Percentiles rank a stretch among this genome's conserved stretches.
These are phyloP conservation scores for Amanita molliuscula DNA, from an alignment of 768 basidiomycete genomes.

Conservation along the genomic window DNA sequence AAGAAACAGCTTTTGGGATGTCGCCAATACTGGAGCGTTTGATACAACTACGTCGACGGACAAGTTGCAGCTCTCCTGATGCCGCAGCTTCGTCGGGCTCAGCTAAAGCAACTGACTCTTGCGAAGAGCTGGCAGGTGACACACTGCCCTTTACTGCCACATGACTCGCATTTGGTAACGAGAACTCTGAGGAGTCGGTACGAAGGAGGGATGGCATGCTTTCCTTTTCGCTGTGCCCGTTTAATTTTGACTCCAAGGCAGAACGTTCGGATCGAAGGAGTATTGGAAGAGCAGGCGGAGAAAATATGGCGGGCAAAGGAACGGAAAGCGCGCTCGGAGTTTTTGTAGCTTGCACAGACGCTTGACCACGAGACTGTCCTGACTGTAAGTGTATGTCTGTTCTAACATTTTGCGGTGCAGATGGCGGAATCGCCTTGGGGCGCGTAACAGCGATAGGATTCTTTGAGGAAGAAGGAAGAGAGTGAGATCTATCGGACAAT, in stretches of 20 bases:
- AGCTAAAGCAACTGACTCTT: neutral
- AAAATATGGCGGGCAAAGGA: slow-evolving; percentile 16
- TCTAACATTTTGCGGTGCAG: neutral
- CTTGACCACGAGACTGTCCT: slow-evolving; percentile 7
- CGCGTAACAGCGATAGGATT: neutral
- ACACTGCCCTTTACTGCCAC: neutral
- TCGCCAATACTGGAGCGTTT: slow-evolving; percentile 48
- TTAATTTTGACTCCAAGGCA: slow-evolving; percentile 17
- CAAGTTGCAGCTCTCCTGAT: slow-evolving; percentile 19
- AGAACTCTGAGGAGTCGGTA: slow-evolving; percentile 1
- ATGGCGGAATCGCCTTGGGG: neutral
- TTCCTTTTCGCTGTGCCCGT: neutral
- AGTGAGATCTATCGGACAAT: neutral
- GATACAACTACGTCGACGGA: slow-evolving; percentile 52
- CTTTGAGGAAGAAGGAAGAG: slow-evolving; percentile 2
- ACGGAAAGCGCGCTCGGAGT: slow-evolving; percentile 11
- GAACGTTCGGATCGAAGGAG: slow-evolving; percentile 26
- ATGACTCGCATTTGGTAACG: neutral
- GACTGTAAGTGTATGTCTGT: neutral
- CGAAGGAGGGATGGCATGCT: neutral
- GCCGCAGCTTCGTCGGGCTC: neutral
- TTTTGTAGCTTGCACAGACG: slow-evolving; percentile 10
- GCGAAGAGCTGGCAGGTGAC: slow-evolving; percentile 3
- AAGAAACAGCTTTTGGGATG: slow-evolving; percentile 58
- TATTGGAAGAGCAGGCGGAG: slow-evolving; percentile 31